Evolutionary conservation across 2,329 filamentous ascomycete genomes (phyloP).

Genomic region (Scedosporium aurantiacum): DNA sequence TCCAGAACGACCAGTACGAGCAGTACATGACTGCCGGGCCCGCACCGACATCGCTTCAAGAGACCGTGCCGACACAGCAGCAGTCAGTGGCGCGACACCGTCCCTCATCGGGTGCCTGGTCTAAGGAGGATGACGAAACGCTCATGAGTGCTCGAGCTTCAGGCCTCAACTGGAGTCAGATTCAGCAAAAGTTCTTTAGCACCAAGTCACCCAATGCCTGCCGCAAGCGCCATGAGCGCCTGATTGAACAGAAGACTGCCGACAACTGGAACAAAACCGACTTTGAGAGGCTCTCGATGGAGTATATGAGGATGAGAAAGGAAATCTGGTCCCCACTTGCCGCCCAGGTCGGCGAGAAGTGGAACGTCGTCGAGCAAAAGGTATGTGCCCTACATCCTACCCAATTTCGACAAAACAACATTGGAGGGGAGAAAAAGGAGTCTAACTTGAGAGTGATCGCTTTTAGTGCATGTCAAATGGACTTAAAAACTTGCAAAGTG

Average conservation of each 20-base stretch:
- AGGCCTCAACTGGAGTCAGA: conserved; percentile 75
- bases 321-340: conserved; percentile 74
- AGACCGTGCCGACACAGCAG: conserved; percentile 20
- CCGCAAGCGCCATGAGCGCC: conserved; percentile 75
- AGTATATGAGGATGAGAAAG: conserved; percentile 69
- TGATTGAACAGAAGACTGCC: conserved; percentile 64
- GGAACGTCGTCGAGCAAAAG: conserved; percentile 57
- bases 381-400: conserved; percentile 23
- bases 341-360: conserved; percentile 68
- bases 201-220: conserved; percentile 73
- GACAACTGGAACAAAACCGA: conserved; percentile 72
- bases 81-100: conserved; percentile 31
- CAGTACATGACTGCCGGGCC: conserved; percentile 4
- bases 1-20: conserved; percentile 11
- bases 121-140: conserved; percentile 59
- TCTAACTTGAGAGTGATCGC: conserved; percentile 8
- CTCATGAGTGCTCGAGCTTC: conserved; percentile 61
- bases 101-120: conserved; percentile 59
- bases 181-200: conserved; percentile 65
- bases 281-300: conserved; percentile 61
- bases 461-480: conserved; percentile 71
- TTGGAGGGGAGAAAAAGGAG: not conserved
- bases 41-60: conserved; percentile 21
- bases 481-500: conserved; percentile 66
- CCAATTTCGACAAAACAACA: not conserved